phyloP scores from a whole-genome alignment of 257 asterid species.

The Lithospermum erythrorhizon region DNA sequence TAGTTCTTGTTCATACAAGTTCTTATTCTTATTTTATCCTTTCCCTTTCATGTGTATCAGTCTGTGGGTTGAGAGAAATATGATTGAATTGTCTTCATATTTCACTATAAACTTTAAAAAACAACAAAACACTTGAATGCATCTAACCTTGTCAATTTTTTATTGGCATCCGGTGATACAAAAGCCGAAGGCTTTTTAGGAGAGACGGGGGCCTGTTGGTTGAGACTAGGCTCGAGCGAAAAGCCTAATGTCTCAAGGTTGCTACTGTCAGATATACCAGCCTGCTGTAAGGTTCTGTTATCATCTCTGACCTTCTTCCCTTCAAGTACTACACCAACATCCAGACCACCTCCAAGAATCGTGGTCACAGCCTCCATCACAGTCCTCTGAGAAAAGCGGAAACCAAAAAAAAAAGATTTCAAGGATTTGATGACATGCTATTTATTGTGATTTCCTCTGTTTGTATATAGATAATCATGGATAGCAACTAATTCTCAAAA shows the following conservation, averaged over 20 bases:
- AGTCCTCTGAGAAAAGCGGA: conserved; percentile 38
- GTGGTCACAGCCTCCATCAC: conserved; percentile 67
- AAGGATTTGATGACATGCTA: neutral
- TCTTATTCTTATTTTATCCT: too few relatives aligned
- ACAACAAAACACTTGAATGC: neutral
- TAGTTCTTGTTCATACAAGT: too few relatives aligned
- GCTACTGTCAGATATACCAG: conserved; percentile 50
- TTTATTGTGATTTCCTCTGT: too few relatives aligned
- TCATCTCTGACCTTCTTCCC: conserved; percentile 72
- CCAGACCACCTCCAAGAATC: conserved; percentile 52
- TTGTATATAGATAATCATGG: too few relatives aligned
- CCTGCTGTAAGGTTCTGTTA: conserved; percentile 54
- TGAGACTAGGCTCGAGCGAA: conserved; percentile 42
- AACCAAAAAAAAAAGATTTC: conserved; percentile 1
- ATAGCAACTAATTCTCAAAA: too few relatives aligned
- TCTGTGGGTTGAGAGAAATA: too few relatives aligned
- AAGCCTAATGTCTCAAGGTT: conserved; percentile 54
- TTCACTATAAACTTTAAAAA: conserved; percentile 12
- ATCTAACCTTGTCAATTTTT: conserved; percentile 12
- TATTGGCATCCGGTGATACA: conserved; percentile 3
- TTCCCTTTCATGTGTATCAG: too few relatives aligned
- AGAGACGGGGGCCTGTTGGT: conserved; percentile 22
- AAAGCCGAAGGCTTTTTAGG: conserved; percentile 4
- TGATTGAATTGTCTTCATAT: too few relatives aligned
- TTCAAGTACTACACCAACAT: conserved; percentile 60